Evolutionary conservation across 1,284 basidiomycete species (phyloP), one percentile per base, ranked within the genome.

Genomic region (Ceratobasidium sp.): DNA sequence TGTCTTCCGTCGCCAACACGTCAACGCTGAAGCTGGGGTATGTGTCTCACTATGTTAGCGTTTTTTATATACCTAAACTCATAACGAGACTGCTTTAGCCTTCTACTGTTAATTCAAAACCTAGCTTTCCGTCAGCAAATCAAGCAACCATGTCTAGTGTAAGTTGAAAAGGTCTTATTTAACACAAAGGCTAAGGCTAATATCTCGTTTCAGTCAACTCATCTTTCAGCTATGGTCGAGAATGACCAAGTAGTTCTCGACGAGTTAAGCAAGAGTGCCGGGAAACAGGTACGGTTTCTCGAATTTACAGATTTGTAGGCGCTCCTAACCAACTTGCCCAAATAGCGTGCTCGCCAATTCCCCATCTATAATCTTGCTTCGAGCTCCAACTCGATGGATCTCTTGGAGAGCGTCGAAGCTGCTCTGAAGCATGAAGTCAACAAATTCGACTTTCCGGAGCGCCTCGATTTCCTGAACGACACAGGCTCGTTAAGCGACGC

Each of bases 11-110:
- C 15, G 42, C 10, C 47, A 73, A 42, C n/a, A 20, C 6, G 42
- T 73, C 20, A 61, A 73, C 42, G 68, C 68, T 20, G 56, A 73
- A 37, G 68, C 68, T 11, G 68, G 68, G 54, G 68, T 73, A 61
- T 17, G 68, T 39, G 49, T 23, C 13, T 60, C 35, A 33, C 13
- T 33, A 33, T 39, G 20, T 35, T 69, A 15, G n/a, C 3, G 10
- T 13, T 58, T 42, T n/a, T 8, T 13, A 26, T 15, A 10, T 8
- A 1, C 47, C 58, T 37, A 17, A 23, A 54, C 66, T n/a, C n/a
- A n/a, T n/a, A n/a, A n/a, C 31, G 26, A 42, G 23, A 39, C 26
- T 61, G 13, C 10, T 28, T 20, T 49, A 73, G 68, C 68, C 68
- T 3, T 73, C 68, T 1, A 61, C 45, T 4, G 15, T 51, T 37